Evolutionary conservation across 345 rosid genomes (phyloP), one percentile per base, ranked within the genome.

Genomic region (Arabidopsis arenosa): DNA sequence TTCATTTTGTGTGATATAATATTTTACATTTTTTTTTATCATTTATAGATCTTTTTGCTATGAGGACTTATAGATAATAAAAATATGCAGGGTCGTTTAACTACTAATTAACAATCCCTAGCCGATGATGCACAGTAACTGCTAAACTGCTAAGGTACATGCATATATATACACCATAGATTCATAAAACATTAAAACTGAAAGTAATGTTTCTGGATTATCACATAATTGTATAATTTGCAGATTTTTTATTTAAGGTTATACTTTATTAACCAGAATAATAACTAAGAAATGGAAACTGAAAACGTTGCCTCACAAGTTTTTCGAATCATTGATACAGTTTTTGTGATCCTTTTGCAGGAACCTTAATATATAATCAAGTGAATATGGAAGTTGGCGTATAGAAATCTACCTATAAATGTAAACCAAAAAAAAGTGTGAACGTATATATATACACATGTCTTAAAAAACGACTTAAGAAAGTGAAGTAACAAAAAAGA

Each of bases 71-170:
- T 23, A 45, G 51, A 54, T 54, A 21, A 35, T 55, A 45, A 70
- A 77, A 9, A 45, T 40, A 30, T 69, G 80, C 81, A 85, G 91
- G 88, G 32, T 87, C 92, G 26, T 77, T 87, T 41, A 84, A 87
- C 65, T 87, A 87, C 84, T 87, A 78, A 76, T 14, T 39, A 70
- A 35, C 32, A 70, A 39, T 23, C 40, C 26, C 4, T 44, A 28
- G 14, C 48, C 36, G 61, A 77, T 56, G 62, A 57, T 45, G 67
- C 60, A 37, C 65, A 12, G 55, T 62, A 70, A 18, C 32, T 40
- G 14, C 52, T 26, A 14, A 63, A 63, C 5, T 36, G 47, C 41
- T 36, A 69, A 76, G 75, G 75, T 76, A 76, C 41, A 57, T 36
- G 13, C 45, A 33, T 41, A 51, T 41, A 51, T 62, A 51, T 61